Conservation (phyloP, 306 rosid species). For the Delonix regia region DNA sequence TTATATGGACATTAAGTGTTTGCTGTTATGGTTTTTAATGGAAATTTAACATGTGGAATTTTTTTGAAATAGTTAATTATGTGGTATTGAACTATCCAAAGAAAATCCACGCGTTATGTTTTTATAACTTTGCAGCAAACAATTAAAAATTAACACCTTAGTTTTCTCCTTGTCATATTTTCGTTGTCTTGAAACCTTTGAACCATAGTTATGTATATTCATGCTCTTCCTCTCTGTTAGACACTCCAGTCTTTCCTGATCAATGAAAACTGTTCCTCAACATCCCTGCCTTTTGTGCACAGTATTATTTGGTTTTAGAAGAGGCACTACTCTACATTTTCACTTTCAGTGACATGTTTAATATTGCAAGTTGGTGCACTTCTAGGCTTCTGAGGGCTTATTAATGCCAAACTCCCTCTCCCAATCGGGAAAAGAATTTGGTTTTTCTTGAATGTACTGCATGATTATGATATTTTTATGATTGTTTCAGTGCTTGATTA, state of each 20-base stretch:
- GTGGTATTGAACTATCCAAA: neutral
- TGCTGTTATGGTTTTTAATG: neutral
- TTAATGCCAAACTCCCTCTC: too few species aligned
- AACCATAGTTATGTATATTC: conserved; percentile 7
- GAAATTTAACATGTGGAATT: neutral
- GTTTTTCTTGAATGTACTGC: too few species aligned
- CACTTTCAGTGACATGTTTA: neutral
- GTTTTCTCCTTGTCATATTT: neutral
- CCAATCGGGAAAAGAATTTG: too few species aligned
- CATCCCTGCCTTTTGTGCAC: neutral
- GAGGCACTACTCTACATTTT: neutral
- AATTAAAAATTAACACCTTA: neutral
- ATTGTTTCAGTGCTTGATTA: too few species aligned
- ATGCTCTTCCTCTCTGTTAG: neutral
- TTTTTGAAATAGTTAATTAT: neutral
- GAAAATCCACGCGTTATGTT: too few species aligned
- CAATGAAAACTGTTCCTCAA: neutral
- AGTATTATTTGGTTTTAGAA: neutral
- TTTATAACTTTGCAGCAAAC: neutral
- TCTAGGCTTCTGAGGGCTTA: too few species aligned
- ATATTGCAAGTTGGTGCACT: neutral
- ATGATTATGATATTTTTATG: too few species aligned
- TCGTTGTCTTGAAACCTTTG: neutral
- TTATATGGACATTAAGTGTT: neutral
- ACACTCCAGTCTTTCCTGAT: neutral